A percentile compares a stretch with the other conserved stretches of the same genome.
Evolutionary conservation across 164 flowering plant species (phyloP).

Genomic region (Houttuynia cordata): DNA sequence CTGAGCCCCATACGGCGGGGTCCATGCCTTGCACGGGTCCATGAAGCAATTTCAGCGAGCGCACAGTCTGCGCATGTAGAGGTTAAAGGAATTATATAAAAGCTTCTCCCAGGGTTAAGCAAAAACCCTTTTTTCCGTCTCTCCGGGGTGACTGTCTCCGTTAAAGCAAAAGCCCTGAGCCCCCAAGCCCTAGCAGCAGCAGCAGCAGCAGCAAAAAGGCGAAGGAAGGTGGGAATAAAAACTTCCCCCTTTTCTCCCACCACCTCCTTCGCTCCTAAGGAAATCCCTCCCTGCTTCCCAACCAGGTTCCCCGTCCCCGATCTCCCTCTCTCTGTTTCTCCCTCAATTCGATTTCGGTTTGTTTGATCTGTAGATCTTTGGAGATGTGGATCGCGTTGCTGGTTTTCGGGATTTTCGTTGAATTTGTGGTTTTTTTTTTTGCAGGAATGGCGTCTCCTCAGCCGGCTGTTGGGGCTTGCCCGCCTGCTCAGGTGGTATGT

Average conservation of each 20-base stretch:
- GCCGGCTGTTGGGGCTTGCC: slow-evolving; percentile 17
- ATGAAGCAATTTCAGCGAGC: no score
- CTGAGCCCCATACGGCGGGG: no score
- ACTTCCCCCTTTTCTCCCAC: not conserved
- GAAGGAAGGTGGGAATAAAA: not conserved
- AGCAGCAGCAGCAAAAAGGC: not conserved
- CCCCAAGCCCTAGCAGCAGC: no score
- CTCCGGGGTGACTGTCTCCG: no score
- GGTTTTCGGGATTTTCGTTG: not conserved
- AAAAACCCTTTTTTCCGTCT: no score
- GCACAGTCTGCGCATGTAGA: no score
- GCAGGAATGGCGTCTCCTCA: slow-evolving; percentile 28
- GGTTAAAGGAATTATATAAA: no score
- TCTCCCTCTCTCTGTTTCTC: not conserved
- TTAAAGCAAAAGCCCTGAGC: no score
- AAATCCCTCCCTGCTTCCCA: not conserved
- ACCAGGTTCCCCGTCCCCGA: not conserved
- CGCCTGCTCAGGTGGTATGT: slow-evolving; percentile 35
- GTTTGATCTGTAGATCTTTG: not conserved
- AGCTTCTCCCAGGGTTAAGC: no score
- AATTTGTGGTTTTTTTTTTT: not conserved
- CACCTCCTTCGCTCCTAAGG: not conserved
- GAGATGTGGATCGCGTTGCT: not conserved
- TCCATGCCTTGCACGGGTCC: no score
- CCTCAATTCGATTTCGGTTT: not conserved